Evolutionary conservation across 1,284 basidiomycete genomes (phyloP).

Genomic region (Peniophora sp.): DNA sequence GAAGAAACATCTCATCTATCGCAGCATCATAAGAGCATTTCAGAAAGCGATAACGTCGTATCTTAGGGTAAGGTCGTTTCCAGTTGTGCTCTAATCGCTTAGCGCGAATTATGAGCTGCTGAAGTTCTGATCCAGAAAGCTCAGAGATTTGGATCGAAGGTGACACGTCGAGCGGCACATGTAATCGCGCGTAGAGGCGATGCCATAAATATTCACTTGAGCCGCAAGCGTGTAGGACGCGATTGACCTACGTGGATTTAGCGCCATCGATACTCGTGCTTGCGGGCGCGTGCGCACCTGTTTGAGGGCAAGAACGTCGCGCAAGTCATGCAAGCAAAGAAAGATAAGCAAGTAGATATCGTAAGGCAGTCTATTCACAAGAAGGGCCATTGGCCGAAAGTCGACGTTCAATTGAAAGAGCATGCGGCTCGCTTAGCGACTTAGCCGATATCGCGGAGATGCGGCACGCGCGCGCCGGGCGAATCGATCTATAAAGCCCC

Average conservation of each 20-base stretch:
- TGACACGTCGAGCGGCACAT: conserved; percentile 28
- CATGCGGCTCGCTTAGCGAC: background rate
- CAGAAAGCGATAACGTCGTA: conserved; percentile 28
- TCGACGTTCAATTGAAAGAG: background rate
- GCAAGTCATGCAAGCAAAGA: background rate
- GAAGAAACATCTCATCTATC: conserved; percentile 34
- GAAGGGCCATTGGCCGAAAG: background rate
- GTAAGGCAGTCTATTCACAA: background rate
- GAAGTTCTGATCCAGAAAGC: conserved; percentile 25
- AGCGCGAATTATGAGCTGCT: conserved; percentile 29
- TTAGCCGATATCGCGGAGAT: too few relatives aligned
- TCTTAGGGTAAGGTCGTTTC: conserved; percentile 26
- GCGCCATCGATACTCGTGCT: background rate
- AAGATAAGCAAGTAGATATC: conserved; percentile 4
- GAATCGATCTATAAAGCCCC: background rate
- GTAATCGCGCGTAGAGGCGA: conserved; percentile 22
- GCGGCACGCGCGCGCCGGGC: too few relatives aligned
- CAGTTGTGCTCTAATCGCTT: conserved; percentile 46
- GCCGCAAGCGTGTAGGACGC: conserved; percentile 40
- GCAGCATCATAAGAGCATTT: conserved; percentile 22
- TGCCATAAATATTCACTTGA: conserved; percentile 46
- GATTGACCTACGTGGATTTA: conserved; percentile 36
- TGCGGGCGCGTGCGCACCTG: conserved; percentile 2
- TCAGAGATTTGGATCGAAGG: conserved; percentile 14
- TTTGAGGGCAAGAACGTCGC: conserved; percentile 5